phyloP scores from a whole-genome alignment of 2,329 filamentous ascomycete species.

The Chrysosphaeria jannelii region DNA sequence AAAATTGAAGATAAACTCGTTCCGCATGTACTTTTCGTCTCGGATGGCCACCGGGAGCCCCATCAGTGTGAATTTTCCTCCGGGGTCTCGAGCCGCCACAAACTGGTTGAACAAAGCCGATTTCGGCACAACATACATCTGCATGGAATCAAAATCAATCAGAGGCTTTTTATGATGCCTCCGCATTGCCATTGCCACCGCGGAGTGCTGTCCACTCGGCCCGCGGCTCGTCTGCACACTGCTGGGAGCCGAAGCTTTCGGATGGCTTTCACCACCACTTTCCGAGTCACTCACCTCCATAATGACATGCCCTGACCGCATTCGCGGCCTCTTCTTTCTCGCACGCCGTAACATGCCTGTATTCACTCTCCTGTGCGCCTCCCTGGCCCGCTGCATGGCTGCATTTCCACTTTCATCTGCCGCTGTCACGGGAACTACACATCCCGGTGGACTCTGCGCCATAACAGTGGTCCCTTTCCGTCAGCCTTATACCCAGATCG shows the following conservation, averaged over 20 bases:
- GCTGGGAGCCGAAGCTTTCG: no score
- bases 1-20: slow-evolving; percentile 98
- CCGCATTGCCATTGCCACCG: not conserved
- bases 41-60: slow-evolving; percentile 75
- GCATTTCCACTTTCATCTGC: slow-evolving; percentile 4
- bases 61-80: slow-evolving; percentile 43
- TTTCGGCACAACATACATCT: slow-evolving; percentile 78
- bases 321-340: slow-evolving; percentile 1
- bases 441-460: slow-evolving; percentile 29
- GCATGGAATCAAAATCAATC: slow-evolving; percentile 61
- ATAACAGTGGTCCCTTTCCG: slow-evolving; percentile 26
- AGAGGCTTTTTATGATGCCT: slow-evolving; percentile 12
- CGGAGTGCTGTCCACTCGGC: no score
- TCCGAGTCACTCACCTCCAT: no score
- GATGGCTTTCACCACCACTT: no score
- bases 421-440: slow-evolving; percentile 17
- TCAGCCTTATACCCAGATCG: not conserved
- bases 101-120: slow-evolving; percentile 87
- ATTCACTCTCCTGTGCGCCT: no score
- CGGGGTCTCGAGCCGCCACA: slow-evolving; percentile 45
- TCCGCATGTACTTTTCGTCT: slow-evolving; percentile 55
- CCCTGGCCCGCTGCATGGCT: no score
- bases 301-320: no score
- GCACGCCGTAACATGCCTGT: no score
- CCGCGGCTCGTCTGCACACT: no score